phyloP scores from a whole-genome alignment of 768 basidiomycete genomes.

The Cyathus striatus region DNA sequence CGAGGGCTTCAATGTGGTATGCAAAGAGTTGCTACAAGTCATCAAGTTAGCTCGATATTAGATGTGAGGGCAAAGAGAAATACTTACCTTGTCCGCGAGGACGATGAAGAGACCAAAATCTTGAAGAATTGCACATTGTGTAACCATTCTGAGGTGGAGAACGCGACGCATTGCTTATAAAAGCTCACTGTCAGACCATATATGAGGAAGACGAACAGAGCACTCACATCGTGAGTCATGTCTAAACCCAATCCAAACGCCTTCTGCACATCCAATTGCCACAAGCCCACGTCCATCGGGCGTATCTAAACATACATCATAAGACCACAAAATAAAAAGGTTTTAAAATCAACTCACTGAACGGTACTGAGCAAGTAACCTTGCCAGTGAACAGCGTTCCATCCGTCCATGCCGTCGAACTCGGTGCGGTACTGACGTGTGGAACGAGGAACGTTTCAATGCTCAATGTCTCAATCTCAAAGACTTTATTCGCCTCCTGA shows the following conservation, averaged over 20 bases:
- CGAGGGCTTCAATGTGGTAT: slow-evolving; percentile 93
- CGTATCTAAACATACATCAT: slow-evolving; percentile 56
- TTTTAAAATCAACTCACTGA: slow-evolving; percentile 49
- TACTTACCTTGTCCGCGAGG: slow-evolving; percentile 79
- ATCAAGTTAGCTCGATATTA: slow-evolving; percentile 1
- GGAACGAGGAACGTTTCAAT: slow-evolving; percentile 82
- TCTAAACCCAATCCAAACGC: slow-evolving; percentile 92
- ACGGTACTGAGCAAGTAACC: slow-evolving; percentile 93
- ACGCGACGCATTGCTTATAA: slow-evolving; percentile 80
- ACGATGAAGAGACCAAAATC: slow-evolving; percentile 98
- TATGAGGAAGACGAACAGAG: no score
- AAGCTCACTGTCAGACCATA: no score
- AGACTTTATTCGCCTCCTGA: slow-evolving; percentile 92
- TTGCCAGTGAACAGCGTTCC: slow-evolving; percentile 72
- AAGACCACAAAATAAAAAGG: neutral
- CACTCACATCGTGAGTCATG: slow-evolving; percentile 77
- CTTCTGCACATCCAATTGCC: slow-evolving; percentile 87
- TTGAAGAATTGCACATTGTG: slow-evolving; percentile 91
- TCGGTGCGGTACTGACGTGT: slow-evolving; percentile 41
- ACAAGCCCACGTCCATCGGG: slow-evolving; percentile 78
- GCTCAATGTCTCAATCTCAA: slow-evolving; percentile 87
- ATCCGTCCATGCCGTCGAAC: slow-evolving; percentile 57
- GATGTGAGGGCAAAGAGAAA: slow-evolving; percentile 44
- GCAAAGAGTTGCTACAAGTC: slow-evolving; percentile 76
- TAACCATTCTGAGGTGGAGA: slow-evolving; percentile 86